Evolutionary conservation across 805 yeast species (phyloP).

Genomic region (Starmerella sp.): DNA sequence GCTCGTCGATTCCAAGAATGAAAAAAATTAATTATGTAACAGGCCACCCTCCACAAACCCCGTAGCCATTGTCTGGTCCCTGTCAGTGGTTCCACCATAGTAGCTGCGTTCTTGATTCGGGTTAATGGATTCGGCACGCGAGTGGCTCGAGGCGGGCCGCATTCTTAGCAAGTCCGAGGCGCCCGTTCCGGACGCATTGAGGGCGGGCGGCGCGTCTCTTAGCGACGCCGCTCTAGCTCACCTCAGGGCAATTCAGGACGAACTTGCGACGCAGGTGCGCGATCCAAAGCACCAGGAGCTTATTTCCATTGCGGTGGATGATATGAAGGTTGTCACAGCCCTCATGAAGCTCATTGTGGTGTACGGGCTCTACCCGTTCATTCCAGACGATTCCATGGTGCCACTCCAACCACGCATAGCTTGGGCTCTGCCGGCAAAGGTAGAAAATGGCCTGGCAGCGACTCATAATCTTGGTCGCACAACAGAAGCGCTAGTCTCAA

Average conservation of each 20-base stretch:
- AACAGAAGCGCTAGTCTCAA: neutral
- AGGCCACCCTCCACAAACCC: neutral
- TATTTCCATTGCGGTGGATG: constrained; percentile 63
- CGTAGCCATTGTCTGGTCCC: neutral
- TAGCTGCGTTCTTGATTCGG: too few relatives aligned
- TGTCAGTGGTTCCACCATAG: too few relatives aligned
- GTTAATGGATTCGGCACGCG: constrained; percentile 13
- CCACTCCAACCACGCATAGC: constrained; percentile 2
- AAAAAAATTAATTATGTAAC: constrained; percentile 1
- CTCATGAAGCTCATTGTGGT: constrained; percentile 53
- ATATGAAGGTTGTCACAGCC: constrained; percentile 61
- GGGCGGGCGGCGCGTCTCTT: neutral
- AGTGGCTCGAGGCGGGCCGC: constrained; percentile 7
- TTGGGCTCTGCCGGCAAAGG: constrained; percentile 9
- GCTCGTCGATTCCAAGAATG: neutral
- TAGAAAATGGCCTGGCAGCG: neutral
- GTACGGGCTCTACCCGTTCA: constrained; percentile 58
- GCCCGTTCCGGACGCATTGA: neutral
- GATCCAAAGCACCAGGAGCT: constrained; percentile 11
- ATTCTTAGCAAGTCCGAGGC: neutral
- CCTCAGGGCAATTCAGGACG: neutral
- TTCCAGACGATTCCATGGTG: constrained; percentile 23
- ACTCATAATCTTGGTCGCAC: neutral
- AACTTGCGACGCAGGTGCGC: neutral
- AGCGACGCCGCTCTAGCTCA: neutral